Base-by-base conservation (phyloP, 257 asterid species). In the Petrea volubilis region DNA sequence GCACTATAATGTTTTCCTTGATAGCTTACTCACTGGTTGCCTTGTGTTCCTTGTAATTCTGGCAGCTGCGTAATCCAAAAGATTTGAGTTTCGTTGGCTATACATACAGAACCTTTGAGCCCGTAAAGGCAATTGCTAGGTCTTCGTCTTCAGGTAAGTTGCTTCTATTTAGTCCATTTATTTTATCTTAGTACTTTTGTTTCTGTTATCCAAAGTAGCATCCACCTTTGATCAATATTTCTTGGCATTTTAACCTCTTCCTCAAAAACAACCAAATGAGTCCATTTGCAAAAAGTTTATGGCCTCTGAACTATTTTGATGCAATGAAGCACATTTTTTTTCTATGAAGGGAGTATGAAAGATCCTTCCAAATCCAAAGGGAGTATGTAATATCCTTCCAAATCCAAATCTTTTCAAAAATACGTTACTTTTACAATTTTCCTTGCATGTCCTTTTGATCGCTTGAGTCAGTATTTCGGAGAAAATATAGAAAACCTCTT, bases 21-120 rank as follows among this genome's bases (percentile, higher is more conserved):
- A 47, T 46, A 66, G 4, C 8, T 1, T 38, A 38, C 43, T 18
- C 13, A 51, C 52, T 67, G 24, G 23, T 18, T 4, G 9, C 36
- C 6, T 3, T 13, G 27, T 61, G 58, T 66, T 60, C 64, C 17
- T 29, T 70, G 38, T 67, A 15, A 70, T 60, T 71, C 28, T 79
- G 27, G 68, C 91, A 86, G 97, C 47, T 81, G 80, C 85, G 80
- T 18, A 78, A 73, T 78, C 88, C 88, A 29, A 80, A 84, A 63
- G 91, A 88, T 72, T 77, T 86, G 80, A 80, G 85, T 75, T 90
- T 90, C 61, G 88, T 90, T 73, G 96, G 96, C 34, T 90, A 87
- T 71, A 90, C 96, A 31, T 87, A 86, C 86, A 86, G 89, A 79
- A 83, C 81, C 17, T 88, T 90, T 63, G 97, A 86, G 78, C 90